These are phyloP conservation scores for Calonectria naviculata DNA, from an alignment of 2,329 filamentous ascomycete species.

Conservation along the genomic window DNA sequence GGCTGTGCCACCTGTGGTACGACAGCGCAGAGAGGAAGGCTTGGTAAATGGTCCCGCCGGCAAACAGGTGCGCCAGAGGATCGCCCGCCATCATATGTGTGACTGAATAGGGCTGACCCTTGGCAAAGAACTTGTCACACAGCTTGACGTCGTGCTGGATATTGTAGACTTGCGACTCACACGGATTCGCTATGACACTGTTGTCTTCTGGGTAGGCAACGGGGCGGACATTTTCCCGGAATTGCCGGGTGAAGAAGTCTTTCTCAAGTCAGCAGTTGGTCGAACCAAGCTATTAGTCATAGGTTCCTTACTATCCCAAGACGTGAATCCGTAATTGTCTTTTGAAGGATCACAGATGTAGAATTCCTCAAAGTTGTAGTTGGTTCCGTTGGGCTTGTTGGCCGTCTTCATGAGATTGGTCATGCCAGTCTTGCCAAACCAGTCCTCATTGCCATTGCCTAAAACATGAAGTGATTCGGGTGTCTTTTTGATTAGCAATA, in stretches of 20 bases:
- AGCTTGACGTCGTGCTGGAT: conserved; percentile 61
- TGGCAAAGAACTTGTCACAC: conserved; percentile 75
- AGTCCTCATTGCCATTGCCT: conserved; percentile 56
- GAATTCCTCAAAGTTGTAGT: conserved; percentile 66
- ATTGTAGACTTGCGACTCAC: conserved; percentile 71
- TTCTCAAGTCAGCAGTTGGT: conserved; percentile 38
- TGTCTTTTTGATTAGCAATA: conserved; percentile 44
- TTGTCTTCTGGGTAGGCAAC: conserved; percentile 67
- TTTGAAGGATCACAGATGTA: conserved; percentile 68
- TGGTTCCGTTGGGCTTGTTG: conserved; percentile 57
- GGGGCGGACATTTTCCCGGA: conserved; percentile 53
- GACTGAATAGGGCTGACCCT: conserved; percentile 75
- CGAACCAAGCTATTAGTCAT: too few species aligned
- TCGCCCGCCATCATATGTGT: conserved; percentile 72
- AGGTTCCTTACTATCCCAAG: conserved; percentile 26
- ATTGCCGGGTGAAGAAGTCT: not conserved
- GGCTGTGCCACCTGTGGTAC: conserved; percentile 79
- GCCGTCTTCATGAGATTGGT: conserved; percentile 63
- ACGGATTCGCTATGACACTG: conserved; percentile 68
- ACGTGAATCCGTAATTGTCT: conserved; percentile 66
- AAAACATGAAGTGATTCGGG: conserved; percentile 66
- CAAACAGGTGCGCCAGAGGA: conserved; percentile 63
- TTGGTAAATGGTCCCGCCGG: conserved; percentile 75
- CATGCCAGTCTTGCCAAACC: conserved; percentile 64
- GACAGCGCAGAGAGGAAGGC: conserved; percentile 75